These are phyloP conservation scores for Ceratocystis harringtonii DNA, from an alignment of 2,329 filamentous ascomycete species.

Conservation along the genomic window DNA sequence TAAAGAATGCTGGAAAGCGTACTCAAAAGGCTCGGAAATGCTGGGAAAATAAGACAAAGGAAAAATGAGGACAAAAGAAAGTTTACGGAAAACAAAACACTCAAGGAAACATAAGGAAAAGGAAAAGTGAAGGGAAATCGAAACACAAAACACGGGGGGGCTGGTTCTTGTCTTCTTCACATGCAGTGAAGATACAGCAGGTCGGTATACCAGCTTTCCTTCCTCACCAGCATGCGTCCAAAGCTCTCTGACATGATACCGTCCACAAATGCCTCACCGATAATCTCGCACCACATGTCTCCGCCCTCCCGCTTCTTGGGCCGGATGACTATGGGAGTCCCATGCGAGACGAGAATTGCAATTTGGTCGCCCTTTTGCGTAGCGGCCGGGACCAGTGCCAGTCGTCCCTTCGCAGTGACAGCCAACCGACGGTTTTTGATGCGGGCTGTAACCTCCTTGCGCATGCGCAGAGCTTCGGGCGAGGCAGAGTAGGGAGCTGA, in stretches of 20 bases:
- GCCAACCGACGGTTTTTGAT: conserved; percentile 12
- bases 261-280: conserved; percentile 16
- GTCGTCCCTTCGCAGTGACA: conserved; percentile 10
- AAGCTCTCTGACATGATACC: conserved; percentile 12
- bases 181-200: conserved; percentile 13
- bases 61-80: neutral
- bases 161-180: neutral
- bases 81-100: neutral
- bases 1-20: neutral
- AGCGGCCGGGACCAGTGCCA: conserved; percentile 14
- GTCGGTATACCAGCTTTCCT: conserved; percentile 11
- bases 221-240: conserved; percentile 13
- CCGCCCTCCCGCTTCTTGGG: conserved; percentile 6
- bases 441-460: neutral
- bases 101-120: neutral
- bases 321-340: conserved; percentile 12
- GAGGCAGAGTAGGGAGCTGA: conserved; percentile 6
- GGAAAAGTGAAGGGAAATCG: neutral
- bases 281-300: conserved; percentile 15
- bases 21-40: neutral
- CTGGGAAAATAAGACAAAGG: neutral
- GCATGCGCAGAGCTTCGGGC: conserved; percentile 5
- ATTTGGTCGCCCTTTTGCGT: conserved; percentile 15
- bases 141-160: too few relatives aligned
- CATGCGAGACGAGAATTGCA: conserved; percentile 12